Base-by-base conservation (phyloP, 805 yeast species). In the Zygoascus bituminiphila region DNA sequence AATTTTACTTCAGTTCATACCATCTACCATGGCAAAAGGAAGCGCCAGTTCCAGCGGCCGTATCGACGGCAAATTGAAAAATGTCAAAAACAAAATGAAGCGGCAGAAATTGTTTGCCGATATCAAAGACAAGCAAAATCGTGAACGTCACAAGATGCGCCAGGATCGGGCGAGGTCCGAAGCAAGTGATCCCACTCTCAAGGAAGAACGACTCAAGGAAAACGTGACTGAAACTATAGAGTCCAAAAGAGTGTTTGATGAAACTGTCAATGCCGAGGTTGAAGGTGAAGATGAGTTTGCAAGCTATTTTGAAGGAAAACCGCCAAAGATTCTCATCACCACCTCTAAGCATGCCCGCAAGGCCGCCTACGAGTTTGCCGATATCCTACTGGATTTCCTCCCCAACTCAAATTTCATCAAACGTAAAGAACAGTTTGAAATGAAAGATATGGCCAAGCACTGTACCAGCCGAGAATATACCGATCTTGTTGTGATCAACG, bases 321-420 rank as follows among this genome's bases (percentile, higher is more conserved):
- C 81, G 45, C 98, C 98, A 42, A 93, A 93, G 65, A 84, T 93
- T 42, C 72, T 93, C 48, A 70, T 93, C 47, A 93, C 98, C 6
- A 93, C 98, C 6, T 88, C 81, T 65, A 86, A 86, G 36, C 74
- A 80, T 57, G 96, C 98, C 14, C 81, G 80, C 58, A 86, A 85
- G 61, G 77, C 78, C 36, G 97, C 96, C 0, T 89, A 88, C 63
- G 89, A 84, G 60, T 88, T 93, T 70, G 89, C 96, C 7, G 93
- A 89, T 53, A 74, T 84, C 48, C 69, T 93, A 55, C 77, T 85
- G 69, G 96, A 88, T 54, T 75, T 89, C 33, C 67, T 93, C 36
- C 98, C 98, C 33, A 82, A 85, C 57, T 78, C 84, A 1, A 82
- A 89, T 5, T 93, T 91, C 63, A 81, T 89, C 51, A 88, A 89